Conservation (phyloP, 2,329 filamentous ascomycete species). For the Colletotrichum sp. region DNA sequence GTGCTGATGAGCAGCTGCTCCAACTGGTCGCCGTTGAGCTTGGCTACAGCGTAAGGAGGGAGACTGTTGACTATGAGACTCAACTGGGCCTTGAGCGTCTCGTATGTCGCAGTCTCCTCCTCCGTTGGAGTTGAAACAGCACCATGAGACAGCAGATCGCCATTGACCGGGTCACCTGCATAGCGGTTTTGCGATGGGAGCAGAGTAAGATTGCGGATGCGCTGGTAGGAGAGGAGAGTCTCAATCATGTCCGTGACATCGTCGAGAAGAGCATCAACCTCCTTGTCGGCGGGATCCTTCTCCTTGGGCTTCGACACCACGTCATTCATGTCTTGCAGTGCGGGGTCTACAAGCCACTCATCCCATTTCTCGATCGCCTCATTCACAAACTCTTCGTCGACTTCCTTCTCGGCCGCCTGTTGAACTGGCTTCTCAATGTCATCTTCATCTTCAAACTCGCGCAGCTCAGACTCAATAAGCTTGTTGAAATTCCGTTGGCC, state of each 20-base stretch:
- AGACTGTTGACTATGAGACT: constrained; percentile 75
- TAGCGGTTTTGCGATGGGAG: constrained; percentile 68
- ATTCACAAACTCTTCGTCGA: constrained; percentile 59
- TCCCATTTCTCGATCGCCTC: constrained; percentile 65
- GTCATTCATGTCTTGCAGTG: constrained; percentile 47
- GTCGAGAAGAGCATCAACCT: constrained; percentile 54
- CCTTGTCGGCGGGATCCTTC: constrained; percentile 9
- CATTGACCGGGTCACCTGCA: constrained; percentile 66
- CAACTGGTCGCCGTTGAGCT: constrained; percentile 85
- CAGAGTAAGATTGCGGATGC: constrained; percentile 76
- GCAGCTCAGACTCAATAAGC: constrained; percentile 60
- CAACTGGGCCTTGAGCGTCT: constrained; percentile 77
- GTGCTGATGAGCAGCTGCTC: constrained; percentile 83
- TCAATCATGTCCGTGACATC: constrained; percentile 80
- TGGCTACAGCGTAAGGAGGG: constrained; percentile 85
- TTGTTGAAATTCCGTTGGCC: constrained; percentile 71
- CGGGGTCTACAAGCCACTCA: constrained; percentile 61
- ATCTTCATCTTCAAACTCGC: constrained; percentile 44
- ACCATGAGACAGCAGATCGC: constrained; percentile 71
- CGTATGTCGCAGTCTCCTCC: constrained; percentile 67
- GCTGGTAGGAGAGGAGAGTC: constrained; percentile 78
- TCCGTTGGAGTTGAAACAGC: constrained; percentile 71
- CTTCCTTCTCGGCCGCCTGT: constrained; percentile 28
- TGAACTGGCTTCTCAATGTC: constrained; percentile 35
- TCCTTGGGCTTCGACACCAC: constrained; percentile 53